phyloP scores from a whole-genome alignment of 306 rosid species.

The Ziziphus jujuba region DNA sequence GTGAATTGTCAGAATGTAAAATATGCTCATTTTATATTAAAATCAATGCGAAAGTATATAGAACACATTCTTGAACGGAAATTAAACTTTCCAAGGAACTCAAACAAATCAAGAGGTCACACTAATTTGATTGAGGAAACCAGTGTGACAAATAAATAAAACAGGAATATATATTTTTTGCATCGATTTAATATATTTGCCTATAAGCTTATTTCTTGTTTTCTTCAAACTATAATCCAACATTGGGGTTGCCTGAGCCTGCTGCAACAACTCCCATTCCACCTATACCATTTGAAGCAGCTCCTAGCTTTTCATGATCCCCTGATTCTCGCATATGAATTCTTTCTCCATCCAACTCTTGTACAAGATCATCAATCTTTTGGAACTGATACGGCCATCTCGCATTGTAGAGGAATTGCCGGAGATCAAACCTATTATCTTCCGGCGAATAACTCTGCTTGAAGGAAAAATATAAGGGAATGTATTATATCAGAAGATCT shows the following conservation, averaged over 20 bases:
- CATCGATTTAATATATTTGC: too few species aligned
- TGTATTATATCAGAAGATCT: background rate
- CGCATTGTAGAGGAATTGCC: constrained; percentile 82
- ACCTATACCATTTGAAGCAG: constrained; percentile 47
- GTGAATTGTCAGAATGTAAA: too few species aligned
- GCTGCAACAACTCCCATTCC: constrained; percentile 96
- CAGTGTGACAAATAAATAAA: too few species aligned
- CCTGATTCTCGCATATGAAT: constrained; percentile 38
- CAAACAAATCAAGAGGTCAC: too few species aligned
- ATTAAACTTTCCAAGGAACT: too few species aligned
- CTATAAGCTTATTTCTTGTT: background rate
- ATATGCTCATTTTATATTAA: too few species aligned
- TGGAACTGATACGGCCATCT: constrained; percentile 93
- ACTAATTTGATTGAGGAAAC: too few species aligned
- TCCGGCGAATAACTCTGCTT: constrained; percentile 95
- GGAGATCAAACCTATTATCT: constrained; percentile 87
- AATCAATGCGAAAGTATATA: too few species aligned
- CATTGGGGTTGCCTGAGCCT: constrained; percentile 91
- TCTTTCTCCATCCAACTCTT: constrained; percentile 51
- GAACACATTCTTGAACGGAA: too few species aligned
- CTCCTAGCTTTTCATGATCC: constrained; percentile 38
- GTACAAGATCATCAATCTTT: constrained; percentile 80
- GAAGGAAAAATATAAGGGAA: background rate
- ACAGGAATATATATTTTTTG: too few species aligned
- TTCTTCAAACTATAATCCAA: constrained; percentile 46